Percentiles rank a stretch among this genome's conserved stretches.
These are phyloP conservation scores for Sporothrix globosa DNA, from an alignment of 2,329 filamentous ascomycete genomes.

Conservation along the genomic window DNA sequence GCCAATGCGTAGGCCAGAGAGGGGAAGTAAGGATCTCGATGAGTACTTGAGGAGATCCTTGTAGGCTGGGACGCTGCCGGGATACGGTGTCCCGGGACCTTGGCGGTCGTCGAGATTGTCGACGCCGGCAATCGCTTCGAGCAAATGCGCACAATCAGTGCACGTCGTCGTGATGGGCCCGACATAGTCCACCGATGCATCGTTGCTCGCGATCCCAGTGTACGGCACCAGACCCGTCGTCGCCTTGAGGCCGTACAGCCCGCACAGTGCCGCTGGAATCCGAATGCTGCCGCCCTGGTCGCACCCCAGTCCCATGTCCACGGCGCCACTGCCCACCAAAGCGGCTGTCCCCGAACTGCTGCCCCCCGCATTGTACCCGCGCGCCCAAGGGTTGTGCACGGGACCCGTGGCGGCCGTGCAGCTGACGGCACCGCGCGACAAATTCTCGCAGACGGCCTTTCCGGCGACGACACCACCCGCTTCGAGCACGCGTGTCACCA, in stretches of 20 bases:
- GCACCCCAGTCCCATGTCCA: neutral
- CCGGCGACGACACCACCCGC: neutral
- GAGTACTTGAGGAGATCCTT: neutral
- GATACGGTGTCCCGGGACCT: neutral
- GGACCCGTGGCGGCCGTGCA: neutral
- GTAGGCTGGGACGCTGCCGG: neutral
- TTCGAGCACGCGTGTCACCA: neutral
- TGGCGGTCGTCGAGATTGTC: conserved; percentile 4
- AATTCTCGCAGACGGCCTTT: conserved; percentile 5
- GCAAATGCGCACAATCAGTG: neutral
- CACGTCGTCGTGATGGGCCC: neutral
- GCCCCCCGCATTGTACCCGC: conserved; percentile 9
- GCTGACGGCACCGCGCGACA: conserved; percentile 11
- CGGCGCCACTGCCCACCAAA: neutral
- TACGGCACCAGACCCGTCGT: conserved; percentile 41
- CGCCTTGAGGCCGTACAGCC: neutral
- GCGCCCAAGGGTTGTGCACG: neutral
- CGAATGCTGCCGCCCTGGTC: conserved; percentile 11
- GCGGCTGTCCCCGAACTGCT: conserved; percentile 8
- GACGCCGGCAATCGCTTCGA: neutral
- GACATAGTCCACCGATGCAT: conserved; percentile 8
- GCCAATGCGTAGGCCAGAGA: neutral
- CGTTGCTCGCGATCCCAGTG: conserved; percentile 17
- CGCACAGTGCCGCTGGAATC: neutral
- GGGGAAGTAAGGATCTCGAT: neutral